Conservation (phyloP, 164 flowering plant species). For the Warburgia ugandensis region DNA sequence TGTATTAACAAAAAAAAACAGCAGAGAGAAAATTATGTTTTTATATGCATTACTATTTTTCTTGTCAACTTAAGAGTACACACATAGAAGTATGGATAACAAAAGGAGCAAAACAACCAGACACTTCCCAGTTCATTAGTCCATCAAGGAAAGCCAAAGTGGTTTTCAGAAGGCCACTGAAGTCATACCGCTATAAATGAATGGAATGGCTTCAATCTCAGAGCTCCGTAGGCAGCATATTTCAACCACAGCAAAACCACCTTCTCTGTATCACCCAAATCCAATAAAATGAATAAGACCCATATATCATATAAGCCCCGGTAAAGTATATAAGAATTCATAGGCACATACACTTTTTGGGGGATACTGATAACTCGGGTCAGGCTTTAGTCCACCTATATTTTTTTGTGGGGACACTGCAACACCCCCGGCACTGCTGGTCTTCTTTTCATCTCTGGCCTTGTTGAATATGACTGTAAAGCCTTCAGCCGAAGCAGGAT, state of each 20-base stretch:
- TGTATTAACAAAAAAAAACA: too few relatives aligned
- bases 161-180: not conserved
- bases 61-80: not conserved
- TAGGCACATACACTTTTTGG: slow-evolving; percentile 15
- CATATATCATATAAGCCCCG: too few relatives aligned
- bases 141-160: not conserved
- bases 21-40: not conserved
- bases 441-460: slow-evolving; percentile 75
- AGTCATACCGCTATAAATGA: slow-evolving; percentile 4
- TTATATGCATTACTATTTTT: not conserved
- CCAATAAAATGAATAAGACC: too few relatives aligned
- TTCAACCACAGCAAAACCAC: slow-evolving; percentile 11
- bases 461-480: slow-evolving; percentile 69
- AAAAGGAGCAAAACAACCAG: not conserved
- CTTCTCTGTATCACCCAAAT: slow-evolving; percentile 3
- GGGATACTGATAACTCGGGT: slow-evolving; percentile 12
- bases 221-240: not conserved
- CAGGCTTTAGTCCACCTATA: slow-evolving; percentile 14
- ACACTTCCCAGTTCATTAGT: slow-evolving; percentile 1
- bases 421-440: slow-evolving; percentile 22
- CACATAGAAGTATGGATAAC: slow-evolving; percentile 3
- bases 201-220: not conserved
- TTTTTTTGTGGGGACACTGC: slow-evolving; percentile 19
- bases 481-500: slow-evolving; percentile 69
- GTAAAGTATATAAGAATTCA: too few relatives aligned